Base-by-base conservation (phyloP, 371 early-diverging fungal genomes). In the Haplosporangium sp. region DNA sequence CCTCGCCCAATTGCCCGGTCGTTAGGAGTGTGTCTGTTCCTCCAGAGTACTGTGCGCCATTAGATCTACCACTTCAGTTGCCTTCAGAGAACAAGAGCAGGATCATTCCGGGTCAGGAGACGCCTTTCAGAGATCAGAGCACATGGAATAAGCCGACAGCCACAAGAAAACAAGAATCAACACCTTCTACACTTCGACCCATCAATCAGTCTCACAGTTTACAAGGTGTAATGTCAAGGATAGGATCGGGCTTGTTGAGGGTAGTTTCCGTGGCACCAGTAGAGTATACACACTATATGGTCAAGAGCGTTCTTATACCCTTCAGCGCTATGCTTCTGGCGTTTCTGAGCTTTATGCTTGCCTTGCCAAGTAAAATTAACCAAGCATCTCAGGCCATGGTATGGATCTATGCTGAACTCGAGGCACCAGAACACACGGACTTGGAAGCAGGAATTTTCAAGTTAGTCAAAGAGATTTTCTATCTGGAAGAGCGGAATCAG, bases 371-470 rank as follows among this genome's bases (percentile, higher is more conserved):
- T 23, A 54, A 41, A 55, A 57, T 77, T 45, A 51, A 23, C 0
- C 59, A 68, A 20, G 59, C 53, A 0, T 72, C 73, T 10, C 68
- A 77, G 40, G 46, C 73, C 1, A 29, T 72, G 55, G 62, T 61
- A 12, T 77, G 79, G 79, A 72, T 77, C n/a, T 77, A 77, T 29
- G 64, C 79, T 6, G 79, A 77, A 43, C 58, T 77, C 29, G 79
- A 72, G n/a, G 62, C 64, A 40, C 72, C 79, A 1, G 73, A 67
- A 6, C 79, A 77, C n/a, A 47, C 60, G 10, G 60, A 71, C 10
- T 62, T 77, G 21, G 79, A 77, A n/a, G 42, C 42, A 0, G 73
- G 79, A 4, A 55, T 63, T 11, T 42, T 77, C 20, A 64, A 38
- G 23, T 41, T 77, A 18, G n/a, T 57, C 29, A 64, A 77, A n/a